Percentiles rank a stretch among this genome's conserved stretches.
These are phyloP conservation scores for Nicotiana benthamiana DNA, from an alignment of 257 asterid genomes.

Conservation along the genomic window DNA sequence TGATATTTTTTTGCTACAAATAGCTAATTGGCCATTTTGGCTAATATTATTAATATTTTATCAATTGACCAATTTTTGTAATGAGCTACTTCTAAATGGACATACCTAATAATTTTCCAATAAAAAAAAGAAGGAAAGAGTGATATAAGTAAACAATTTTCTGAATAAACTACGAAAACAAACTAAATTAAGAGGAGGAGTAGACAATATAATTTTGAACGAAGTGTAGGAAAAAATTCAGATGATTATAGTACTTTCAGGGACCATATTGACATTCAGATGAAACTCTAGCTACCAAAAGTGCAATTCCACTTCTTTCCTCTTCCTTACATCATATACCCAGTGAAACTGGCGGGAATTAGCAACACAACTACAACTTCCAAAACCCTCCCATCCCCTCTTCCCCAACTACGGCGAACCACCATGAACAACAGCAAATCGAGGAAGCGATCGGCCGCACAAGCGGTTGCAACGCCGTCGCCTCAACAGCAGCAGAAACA, in stretches of 20 bases:
- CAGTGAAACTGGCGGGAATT: constrained; percentile 13
- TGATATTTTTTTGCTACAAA: too few relatives aligned
- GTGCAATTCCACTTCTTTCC: background rate
- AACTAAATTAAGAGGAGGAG: too few relatives aligned
- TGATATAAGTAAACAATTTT: background rate
- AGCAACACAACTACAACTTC: background rate
- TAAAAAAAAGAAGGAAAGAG: background rate
- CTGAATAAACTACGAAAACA: background rate
- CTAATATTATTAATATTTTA: too few relatives aligned
- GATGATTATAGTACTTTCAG: background rate
- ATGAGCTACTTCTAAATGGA: too few relatives aligned
- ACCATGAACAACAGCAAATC: constrained; percentile 49
- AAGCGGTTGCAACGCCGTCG: constrained; percentile 31
- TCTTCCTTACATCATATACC: background rate
- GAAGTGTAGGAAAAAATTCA: too few relatives aligned
- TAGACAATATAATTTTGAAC: too few relatives aligned
- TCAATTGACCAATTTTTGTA: too few relatives aligned
- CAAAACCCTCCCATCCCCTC: background rate
- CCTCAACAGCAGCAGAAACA: constrained; percentile 54
- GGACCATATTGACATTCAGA: background rate
- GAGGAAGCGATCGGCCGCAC: constrained; percentile 52
- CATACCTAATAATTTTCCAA: too few relatives aligned
- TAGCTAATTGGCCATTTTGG: too few relatives aligned
- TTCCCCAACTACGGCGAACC: background rate
- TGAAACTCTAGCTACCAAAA: background rate